Percentiles rank a stretch among this genome's conserved stretches.
Evolutionary conservation across 169 alveolate genomes (phyloP).

Genomic region (Babesia ovata): DNA sequence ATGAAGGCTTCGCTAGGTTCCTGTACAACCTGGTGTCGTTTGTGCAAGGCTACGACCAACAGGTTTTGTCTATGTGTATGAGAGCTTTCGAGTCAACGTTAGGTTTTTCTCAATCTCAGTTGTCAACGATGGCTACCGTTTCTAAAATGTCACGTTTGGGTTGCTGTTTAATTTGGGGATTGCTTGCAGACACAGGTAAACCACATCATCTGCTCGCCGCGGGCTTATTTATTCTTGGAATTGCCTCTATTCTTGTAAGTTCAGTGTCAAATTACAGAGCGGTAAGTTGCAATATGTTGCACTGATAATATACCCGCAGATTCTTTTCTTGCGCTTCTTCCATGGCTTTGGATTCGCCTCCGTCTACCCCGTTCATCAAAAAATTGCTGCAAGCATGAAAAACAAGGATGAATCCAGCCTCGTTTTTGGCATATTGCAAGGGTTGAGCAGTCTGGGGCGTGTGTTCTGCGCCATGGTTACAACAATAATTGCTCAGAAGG

Average conservation of each 20-base stretch:
- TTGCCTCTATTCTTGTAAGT: slow-evolving; percentile 79
- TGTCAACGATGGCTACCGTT: slow-evolving; percentile 81
- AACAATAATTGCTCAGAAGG: slow-evolving; percentile 9
- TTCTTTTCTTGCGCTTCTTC: slow-evolving; percentile 27
- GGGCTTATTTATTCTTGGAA: slow-evolving; percentile 85
- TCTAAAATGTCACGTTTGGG: slow-evolving; percentile 83
- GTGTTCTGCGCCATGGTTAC: slow-evolving; percentile 29
- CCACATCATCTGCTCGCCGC: slow-evolving; percentile 81
- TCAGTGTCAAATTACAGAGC: slow-evolving; percentile 12
- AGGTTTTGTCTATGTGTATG: slow-evolving; percentile 46
- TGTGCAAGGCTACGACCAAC: slow-evolving; percentile 27
- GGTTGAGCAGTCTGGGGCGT: slow-evolving; percentile 44
- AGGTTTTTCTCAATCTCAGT: slow-evolving; percentile 80
- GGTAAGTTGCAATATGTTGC: slow-evolving; percentile 11
- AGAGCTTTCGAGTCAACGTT: slow-evolving; percentile 88
- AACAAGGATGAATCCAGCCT: not conserved
- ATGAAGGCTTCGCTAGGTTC: not conserved
- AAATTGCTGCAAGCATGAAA: slow-evolving; percentile 2
- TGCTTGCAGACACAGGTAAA: slow-evolving; percentile 83
- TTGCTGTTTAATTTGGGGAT: slow-evolving; percentile 89
- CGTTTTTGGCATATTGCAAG: slow-evolving; percentile 27
- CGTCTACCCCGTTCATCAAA: slow-evolving; percentile 33
- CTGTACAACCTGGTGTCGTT: slow-evolving; percentile 19
- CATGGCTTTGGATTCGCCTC: slow-evolving; percentile 56
- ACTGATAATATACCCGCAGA: slow-evolving; percentile 4